Base-by-base conservation (phyloP, 1,139 yeast species). In the Kodamaea derodonti region DNA sequence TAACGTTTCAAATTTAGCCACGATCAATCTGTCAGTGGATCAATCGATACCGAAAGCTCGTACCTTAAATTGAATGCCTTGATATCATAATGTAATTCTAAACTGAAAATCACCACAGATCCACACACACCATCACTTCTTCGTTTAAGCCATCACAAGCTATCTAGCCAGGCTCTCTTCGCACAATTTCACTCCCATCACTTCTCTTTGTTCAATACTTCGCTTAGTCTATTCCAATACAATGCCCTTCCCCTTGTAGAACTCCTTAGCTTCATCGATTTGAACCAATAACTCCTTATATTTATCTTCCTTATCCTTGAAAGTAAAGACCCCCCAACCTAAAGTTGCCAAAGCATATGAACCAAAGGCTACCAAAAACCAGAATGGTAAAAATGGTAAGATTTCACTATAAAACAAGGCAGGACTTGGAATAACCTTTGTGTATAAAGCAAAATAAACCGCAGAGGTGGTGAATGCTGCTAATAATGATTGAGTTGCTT, bases 241-340 rank as follows among this genome's bases (percentile, higher is more conserved):
- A 39, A 81, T 69, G 15, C 84, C 84, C 53, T 79, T 73, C 38
- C 66, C 47, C 47, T 69, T 69, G 52, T 81, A 69, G 45, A 76
- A 82, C 4, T 54, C 61, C 63, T 76, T 80, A 41, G 90, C 90
- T 53, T 78, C 82, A 29, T 69, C 76, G 45, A 82, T 80, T 59
- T 82, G 84, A 40, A 56, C 62, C 47, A 78, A 65, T 49, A 83
- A 71, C 52, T 81, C 88, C 47, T 68, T 56, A 60, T 82, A 78
- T 56, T 80, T 82, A 36, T 70, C 83, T 46, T 80, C 80, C 60
- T 82, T 83, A 61, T 83, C 87, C 51, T 81, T 80, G 62, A 83
- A 80, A 1, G 87, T 78, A 49, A 69, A 64, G 14, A 83, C 80
- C 35, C 85, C 87, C 69, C 75, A 76, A 27, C 92, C 90, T 40